Evolutionary conservation across 2,329 filamentous ascomycete genomes (phyloP).

Genomic region (Aspergillus latus): DNA sequence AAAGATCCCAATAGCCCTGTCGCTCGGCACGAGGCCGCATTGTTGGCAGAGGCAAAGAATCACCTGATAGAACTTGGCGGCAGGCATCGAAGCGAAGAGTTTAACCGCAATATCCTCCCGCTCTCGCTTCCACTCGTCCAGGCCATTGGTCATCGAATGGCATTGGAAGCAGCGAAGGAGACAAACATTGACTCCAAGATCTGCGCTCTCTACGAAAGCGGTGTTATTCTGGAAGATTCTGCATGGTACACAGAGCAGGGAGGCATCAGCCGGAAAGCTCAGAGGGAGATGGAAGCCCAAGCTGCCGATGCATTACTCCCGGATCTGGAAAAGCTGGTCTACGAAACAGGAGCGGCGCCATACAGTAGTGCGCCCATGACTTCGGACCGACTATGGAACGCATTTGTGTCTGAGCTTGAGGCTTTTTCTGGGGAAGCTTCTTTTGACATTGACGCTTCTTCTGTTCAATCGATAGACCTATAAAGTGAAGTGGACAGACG

Average conservation of each 20-base stretch:
- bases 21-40: slow-evolving; percentile 23
- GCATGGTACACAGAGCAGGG: slow-evolving; percentile 21
- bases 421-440: too few relatives aligned
- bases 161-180: slow-evolving; percentile 22
- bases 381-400: too few relatives aligned
- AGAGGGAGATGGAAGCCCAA: slow-evolving; percentile 16
- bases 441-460: too few relatives aligned
- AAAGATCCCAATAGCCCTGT: slow-evolving; percentile 14
- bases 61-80: neutral
- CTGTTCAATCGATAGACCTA: too few relatives aligned
- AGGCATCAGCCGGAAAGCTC: slow-evolving; percentile 4
- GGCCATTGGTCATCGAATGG: slow-evolving; percentile 26
- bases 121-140: slow-evolving; percentile 19
- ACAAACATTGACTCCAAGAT: slow-evolving; percentile 14
- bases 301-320: slow-evolving; percentile 16
- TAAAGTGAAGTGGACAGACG: too few relatives aligned
- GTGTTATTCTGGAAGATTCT: slow-evolving; percentile 14
- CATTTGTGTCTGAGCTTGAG: too few relatives aligned
- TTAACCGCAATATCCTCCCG: slow-evolving; percentile 23
- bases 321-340: slow-evolving; percentile 10
- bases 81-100: slow-evolving; percentile 22
- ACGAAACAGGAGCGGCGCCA: slow-evolving; percentile 4
- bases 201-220: slow-evolving; percentile 17
- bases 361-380: neutral
- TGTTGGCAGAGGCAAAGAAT: slow-evolving; percentile 18